A percentile compares a stretch with the other conserved stretches of the same genome.
phyloP scores from a whole-genome alignment of 768 basidiomycete species.

The Collybiopsis confluens region DNA sequence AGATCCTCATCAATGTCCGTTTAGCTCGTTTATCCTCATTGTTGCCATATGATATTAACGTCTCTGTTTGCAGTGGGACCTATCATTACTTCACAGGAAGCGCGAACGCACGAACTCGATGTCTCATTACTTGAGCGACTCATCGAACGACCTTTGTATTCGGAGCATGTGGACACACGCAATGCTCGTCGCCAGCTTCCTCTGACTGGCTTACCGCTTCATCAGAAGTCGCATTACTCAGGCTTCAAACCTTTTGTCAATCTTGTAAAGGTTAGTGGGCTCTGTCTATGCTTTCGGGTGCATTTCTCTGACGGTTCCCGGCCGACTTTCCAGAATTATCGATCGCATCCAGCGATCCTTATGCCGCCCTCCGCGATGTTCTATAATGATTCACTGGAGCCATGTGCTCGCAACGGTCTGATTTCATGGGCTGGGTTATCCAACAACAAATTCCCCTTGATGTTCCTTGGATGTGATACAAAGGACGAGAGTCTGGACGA shows the following conservation, averaged over 20 bases:
- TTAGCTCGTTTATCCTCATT: slow-evolving; percentile 1
- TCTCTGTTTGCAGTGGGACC: slow-evolving; percentile 37
- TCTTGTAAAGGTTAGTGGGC: slow-evolving; percentile 37
- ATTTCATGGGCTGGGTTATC: slow-evolving; percentile 37
- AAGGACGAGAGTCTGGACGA: slow-evolving; percentile 44
- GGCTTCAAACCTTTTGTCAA: slow-evolving; percentile 29
- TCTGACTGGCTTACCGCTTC: not conserved
- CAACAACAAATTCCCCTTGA: slow-evolving; percentile 36
- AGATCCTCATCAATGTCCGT: slow-evolving; percentile 45
- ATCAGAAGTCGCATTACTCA: not conserved
- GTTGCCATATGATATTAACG: not conserved
- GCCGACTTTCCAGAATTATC: slow-evolving; percentile 34
- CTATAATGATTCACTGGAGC: slow-evolving; percentile 44
- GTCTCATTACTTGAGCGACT: slow-evolving; percentile 46
- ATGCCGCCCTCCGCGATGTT: slow-evolving; percentile 55
- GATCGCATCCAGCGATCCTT: slow-evolving; percentile 47
- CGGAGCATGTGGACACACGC: slow-evolving; percentile 17
- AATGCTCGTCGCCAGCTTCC: slow-evolving; percentile 5
- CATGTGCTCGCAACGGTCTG: slow-evolving; percentile 39
- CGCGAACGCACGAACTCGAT: slow-evolving; percentile 40
- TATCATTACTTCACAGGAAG: slow-evolving; percentile 40
- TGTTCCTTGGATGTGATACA: slow-evolving; percentile 38
- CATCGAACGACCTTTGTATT: slow-evolving; percentile 39
- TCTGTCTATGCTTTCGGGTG: not conserved
- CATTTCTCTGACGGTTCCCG: not conserved